Base-by-base conservation (phyloP, 2,329 filamentous ascomycete species). In the Boeremia exigua region DNA sequence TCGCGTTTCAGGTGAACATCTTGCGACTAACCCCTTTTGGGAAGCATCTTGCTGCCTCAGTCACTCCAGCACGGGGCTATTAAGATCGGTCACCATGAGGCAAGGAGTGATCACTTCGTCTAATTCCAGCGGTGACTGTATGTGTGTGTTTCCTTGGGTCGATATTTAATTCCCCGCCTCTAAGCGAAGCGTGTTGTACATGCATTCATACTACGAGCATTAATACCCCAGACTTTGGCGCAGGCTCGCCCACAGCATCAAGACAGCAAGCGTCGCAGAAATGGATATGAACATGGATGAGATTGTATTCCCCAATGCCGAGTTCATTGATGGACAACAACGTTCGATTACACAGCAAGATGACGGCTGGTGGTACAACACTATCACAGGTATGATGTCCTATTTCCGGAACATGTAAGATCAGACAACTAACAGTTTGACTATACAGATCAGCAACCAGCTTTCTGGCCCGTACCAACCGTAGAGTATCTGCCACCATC, bases 1-100 rank as follows among this genome's bases (percentile, higher is more conserved):
- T 8, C 52, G 40, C 29, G 52, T 55, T 55, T 55, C 52, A 55
- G 52, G 52, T 55, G 52, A 55, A 44, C 34, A 45, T 30, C 39
- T 32, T 23, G 32, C 11, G n/a, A 46, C 52, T 55, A 40, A 39
- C 10, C 40, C 25, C 32, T 28, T 38, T 45, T 29, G 8, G 42
- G 40, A 46, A 25, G 40, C 12, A 28, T 42, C 46, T 50, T 46
- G 53, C 44, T 50, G 40, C 47, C 53, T 55, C 12, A 42, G 15
- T n/a, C 17, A 29, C 39, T 46, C 32, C 23, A 42, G 39, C 33
- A 42, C 23, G 15, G 43, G 40, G 14, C 40, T 50, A 36, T 42
- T 55, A 50, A 50, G 30, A 55, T 50, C 53, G 40, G 40, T 46
- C 40, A 9, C 40, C 29, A 46, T 42, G 40, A 55, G 40, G 53